Evolutionary conservation across 129 eudicot species (phyloP).

Genomic region (Cynara cardunculus): DNA sequence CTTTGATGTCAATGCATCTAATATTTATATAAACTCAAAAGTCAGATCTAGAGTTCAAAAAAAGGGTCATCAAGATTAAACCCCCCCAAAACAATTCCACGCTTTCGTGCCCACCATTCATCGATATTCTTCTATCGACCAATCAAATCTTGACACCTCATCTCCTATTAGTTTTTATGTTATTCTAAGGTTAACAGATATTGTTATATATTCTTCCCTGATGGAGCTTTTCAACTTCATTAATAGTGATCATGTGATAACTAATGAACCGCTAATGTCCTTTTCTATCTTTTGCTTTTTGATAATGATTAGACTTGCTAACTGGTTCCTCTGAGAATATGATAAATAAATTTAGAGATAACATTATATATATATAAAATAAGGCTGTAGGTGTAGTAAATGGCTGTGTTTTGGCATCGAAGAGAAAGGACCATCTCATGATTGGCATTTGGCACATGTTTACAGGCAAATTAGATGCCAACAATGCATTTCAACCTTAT

Average conservation of each 20-base stretch:
- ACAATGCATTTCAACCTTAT: constrained; percentile 32
- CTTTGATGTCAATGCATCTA: constrained; percentile 21
- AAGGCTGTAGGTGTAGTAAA: constrained; percentile 32
- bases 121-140: constrained; percentile 30
- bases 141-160: constrained; percentile 39
- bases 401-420: constrained; percentile 33
- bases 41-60: constrained; percentile 27
- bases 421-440: constrained; percentile 32
- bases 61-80: constrained; percentile 28
- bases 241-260: constrained; percentile 32
- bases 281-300: constrained; percentile 29
- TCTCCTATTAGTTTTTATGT: constrained; percentile 23
- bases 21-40: constrained; percentile 27
- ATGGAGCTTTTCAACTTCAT: constrained; percentile 32
- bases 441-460: constrained; percentile 39
- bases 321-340: constrained; percentile 1
- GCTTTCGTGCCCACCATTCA: constrained; percentile 62
- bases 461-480: constrained; percentile 29
- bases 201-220: constrained; percentile 43
- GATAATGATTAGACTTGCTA: constrained; percentile 34
- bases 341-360: constrained; percentile 29
- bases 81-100: constrained; percentile 22
- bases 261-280: constrained; percentile 18
- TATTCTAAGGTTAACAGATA: neutral
- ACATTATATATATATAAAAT: constrained; percentile 3